Percentiles rank a stretch among this genome's conserved stretches.
Evolutionary conservation across 495 filamentous ascomycete genomes (phyloP).

Genomic region (Parachaetomium inaequale): DNA sequence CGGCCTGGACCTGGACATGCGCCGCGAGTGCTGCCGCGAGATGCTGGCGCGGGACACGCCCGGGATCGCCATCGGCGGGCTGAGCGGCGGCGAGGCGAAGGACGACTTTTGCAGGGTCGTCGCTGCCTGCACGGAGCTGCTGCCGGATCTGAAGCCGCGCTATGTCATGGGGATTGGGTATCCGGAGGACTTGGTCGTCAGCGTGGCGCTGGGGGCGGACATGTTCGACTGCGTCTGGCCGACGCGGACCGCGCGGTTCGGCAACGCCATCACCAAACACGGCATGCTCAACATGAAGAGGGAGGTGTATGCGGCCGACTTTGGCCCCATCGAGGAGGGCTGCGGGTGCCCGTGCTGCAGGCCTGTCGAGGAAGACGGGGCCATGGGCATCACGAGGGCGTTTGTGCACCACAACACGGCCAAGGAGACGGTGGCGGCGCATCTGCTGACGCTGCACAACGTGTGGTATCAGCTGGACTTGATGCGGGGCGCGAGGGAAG

Average conservation of each 20-base stretch:
- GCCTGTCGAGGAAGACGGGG: conserved; percentile 56
- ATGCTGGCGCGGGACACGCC: conserved; percentile 93
- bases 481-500: conserved; percentile 69
- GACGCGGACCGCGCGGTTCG: conserved; percentile 91
- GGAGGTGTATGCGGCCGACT: conserved; percentile 71
- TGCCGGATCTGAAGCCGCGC: conserved; percentile 87
- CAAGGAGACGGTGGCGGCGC: conserved; percentile 94
- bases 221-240: conserved; percentile 99
- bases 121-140: conserved; percentile 73
- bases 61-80: conserved; percentile 91
- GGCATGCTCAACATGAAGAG: conserved; percentile 82
- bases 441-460: conserved; percentile 93
- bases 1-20: conserved; percentile 85
- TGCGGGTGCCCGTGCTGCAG: conserved; percentile 79
- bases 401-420: conserved; percentile 87
- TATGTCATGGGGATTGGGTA: conserved; percentile 99
- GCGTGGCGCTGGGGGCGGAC: conserved; percentile 87
- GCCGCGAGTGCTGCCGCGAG: conserved; percentile 74
- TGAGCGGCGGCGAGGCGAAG: conserved; percentile 76
- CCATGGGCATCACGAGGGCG: conserved; percentile 79
- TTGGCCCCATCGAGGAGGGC: conserved; percentile 72
- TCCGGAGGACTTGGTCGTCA: conserved; percentile 90
- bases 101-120: conserved; percentile 63
- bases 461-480: conserved; percentile 82
- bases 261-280: conserved; percentile 79